A percentile compares a stretch with the other conserved stretches of the same genome.
phyloP scores from a whole-genome alignment of 108 stramenopile species.

The Phaeodactylum tricornutum region DNA sequence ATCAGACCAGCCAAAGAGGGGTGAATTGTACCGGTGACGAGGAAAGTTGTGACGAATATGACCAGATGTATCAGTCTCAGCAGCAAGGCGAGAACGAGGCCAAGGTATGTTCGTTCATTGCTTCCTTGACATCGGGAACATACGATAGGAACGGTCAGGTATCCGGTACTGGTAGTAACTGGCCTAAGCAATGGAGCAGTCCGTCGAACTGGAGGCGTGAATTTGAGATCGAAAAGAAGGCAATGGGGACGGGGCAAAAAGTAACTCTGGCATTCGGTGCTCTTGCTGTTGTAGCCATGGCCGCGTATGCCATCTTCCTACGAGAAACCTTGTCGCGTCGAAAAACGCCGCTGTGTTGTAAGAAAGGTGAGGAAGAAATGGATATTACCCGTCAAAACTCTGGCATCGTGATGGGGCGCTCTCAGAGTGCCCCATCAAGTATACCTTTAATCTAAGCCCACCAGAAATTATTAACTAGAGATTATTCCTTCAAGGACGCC shows the following conservation, averaged over 20 bases:
- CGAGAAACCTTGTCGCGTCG: conserved; percentile 6
- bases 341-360: conserved; percentile 1
- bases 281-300: conserved; percentile 7
- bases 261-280: conserved; percentile 12
- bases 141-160: conserved; percentile 40
- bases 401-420: conserved; percentile 26
- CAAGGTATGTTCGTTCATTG: conserved; percentile 29
- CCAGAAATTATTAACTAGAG: background rate
- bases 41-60: background rate
- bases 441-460: background rate
- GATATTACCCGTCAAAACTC: conserved; percentile 20
- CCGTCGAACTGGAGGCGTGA: no score
- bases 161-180: conserved; percentile 7
- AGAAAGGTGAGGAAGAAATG: conserved; percentile 8
- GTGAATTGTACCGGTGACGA: no score
- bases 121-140: conserved; percentile 22
- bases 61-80: conserved; percentile 11
- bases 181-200: conserved; percentile 21
- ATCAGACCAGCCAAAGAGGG: no score
- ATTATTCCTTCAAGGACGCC: background rate
- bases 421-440: conserved; percentile 17
- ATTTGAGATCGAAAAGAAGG: conserved; percentile 10
- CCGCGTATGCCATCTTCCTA: conserved; percentile 16
- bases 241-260: conserved; percentile 13
- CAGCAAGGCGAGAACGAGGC: conserved; percentile 8